Percentiles rank a stretch among this genome's conserved stretches.
Conservation (phyloP, 495 filamentous ascomycete genomes). For the Podospora sp. region DNA sequence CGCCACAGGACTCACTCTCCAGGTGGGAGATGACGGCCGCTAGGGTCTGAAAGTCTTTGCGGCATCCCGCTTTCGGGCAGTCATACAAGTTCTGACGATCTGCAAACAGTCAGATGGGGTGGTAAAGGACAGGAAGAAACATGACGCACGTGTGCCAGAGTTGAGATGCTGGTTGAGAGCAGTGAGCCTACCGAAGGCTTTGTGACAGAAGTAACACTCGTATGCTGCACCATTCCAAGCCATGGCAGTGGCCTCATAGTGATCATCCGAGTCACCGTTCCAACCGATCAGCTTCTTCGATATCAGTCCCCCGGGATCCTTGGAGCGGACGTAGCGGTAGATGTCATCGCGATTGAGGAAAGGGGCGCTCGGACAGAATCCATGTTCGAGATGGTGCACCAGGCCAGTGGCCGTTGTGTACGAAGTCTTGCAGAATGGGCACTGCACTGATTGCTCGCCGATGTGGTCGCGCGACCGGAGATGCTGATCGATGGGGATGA, state of each 20-base stretch:
- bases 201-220: constrained; percentile 41
- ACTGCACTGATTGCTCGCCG: constrained; percentile 26
- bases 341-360: constrained; percentile 34
- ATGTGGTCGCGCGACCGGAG: constrained; percentile 34
- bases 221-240: constrained; percentile 33
- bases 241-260: constrained; percentile 27
- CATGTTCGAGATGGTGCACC: constrained; percentile 37
- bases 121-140: not conserved
- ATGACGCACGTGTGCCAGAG: constrained; percentile 39
- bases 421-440: constrained; percentile 36
- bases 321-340: constrained; percentile 34
- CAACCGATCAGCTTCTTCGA: constrained; percentile 41
- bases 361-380: constrained; percentile 25
- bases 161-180: constrained; percentile 38
- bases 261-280: constrained; percentile 1
- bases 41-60: constrained; percentile 49
- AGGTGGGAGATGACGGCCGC: constrained; percentile 57
- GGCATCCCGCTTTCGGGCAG: constrained; percentile 52
- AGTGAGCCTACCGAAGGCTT: constrained; percentile 14
- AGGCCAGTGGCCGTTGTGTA: constrained; percentile 38
- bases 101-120: not conserved
- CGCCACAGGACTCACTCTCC: constrained; percentile 57
- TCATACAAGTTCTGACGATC: constrained; percentile 56
- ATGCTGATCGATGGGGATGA: constrained; percentile 24
- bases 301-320: constrained; percentile 37